Conservation (phyloP, 2,329 filamentous ascomycete genomes). For the Hyphodiscus sp. region DNA sequence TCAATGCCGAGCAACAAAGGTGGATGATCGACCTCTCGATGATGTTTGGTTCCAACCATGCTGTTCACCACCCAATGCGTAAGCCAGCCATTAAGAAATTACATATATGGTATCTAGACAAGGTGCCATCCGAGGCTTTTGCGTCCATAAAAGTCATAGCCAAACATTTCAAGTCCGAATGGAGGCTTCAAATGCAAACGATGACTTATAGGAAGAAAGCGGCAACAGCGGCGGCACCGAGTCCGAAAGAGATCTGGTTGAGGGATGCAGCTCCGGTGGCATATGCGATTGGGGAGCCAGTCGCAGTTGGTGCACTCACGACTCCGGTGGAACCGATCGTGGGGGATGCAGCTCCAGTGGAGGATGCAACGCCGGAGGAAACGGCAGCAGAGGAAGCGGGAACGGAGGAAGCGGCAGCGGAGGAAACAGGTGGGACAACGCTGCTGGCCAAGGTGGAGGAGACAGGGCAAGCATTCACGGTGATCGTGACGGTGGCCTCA, state of each 20-base stretch:
- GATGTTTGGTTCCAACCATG: conserved; percentile 12
- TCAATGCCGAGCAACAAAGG: conserved; percentile 13
- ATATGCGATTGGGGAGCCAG: conserved; percentile 7
- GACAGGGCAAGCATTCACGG: too few species aligned
- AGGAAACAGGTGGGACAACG: conserved; percentile 10
- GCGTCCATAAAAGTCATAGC: conserved; percentile 28
- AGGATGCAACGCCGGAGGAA: conserved; percentile 4
- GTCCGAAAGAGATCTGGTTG: conserved; percentile 8
- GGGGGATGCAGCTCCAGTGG: neutral
- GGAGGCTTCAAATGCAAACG: conserved; percentile 17
- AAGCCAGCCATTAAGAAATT: conserved; percentile 8
- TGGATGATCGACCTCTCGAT: conserved; percentile 14
- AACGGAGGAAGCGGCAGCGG: neutral
- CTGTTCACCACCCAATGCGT: conserved; percentile 9
- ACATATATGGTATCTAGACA: conserved; percentile 8
- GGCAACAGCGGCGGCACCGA: conserved; percentile 16
- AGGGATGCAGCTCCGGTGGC: conserved; percentile 2
- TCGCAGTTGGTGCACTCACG: conserved; percentile 6
- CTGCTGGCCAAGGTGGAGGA: neutral
- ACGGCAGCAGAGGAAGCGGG: neutral
- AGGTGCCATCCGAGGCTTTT: neutral
- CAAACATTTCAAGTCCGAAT: conserved; percentile 15
- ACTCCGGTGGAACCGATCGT: neutral
- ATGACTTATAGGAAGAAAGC: conserved; percentile 30
- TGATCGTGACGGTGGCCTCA: conserved; percentile 3